These are phyloP conservation scores for Naganishia vaughanmartiniae DNA, from an alignment of 768 basidiomycete genomes.

Conservation along the genomic window DNA sequence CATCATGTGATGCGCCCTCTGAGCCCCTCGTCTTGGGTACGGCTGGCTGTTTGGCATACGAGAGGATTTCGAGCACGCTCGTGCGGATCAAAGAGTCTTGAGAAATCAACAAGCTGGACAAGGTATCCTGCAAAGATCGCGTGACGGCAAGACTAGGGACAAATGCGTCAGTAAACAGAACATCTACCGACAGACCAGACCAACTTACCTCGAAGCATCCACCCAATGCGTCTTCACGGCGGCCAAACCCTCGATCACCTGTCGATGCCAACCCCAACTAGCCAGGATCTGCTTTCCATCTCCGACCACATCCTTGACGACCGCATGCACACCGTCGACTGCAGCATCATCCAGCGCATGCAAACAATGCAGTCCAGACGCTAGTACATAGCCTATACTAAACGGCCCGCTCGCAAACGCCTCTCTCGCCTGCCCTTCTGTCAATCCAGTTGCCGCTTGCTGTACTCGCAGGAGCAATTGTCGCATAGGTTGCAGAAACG, in stretches of 20 bases:
- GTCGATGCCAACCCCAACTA: constrained; percentile 39
- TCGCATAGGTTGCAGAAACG: constrained; percentile 16
- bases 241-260: constrained; percentile 53
- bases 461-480: constrained; percentile 6
- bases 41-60: constrained; percentile 21
- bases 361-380: constrained; percentile 9
- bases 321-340: neutral
- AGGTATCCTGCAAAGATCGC: constrained; percentile 1
- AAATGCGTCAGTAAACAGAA: neutral
- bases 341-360: neutral
- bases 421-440: constrained; percentile 35
- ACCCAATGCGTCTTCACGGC: constrained; percentile 9
- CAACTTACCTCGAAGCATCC: constrained; percentile 9
- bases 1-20: neutral
- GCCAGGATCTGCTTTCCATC: constrained; percentile 12
- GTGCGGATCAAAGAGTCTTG: constrained; percentile 69
- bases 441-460: constrained; percentile 20
- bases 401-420: constrained; percentile 14
- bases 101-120: constrained; percentile 59
- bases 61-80: constrained; percentile 57
- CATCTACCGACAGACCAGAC: too few relatives aligned
- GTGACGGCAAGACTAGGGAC: neutral
- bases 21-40: constrained; percentile 9
- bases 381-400: constrained; percentile 16
- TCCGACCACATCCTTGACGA: constrained; percentile 17